phyloP scores from a whole-genome alignment of 495 filamentous ascomycete genomes.

The Daldinia childiae region DNA sequence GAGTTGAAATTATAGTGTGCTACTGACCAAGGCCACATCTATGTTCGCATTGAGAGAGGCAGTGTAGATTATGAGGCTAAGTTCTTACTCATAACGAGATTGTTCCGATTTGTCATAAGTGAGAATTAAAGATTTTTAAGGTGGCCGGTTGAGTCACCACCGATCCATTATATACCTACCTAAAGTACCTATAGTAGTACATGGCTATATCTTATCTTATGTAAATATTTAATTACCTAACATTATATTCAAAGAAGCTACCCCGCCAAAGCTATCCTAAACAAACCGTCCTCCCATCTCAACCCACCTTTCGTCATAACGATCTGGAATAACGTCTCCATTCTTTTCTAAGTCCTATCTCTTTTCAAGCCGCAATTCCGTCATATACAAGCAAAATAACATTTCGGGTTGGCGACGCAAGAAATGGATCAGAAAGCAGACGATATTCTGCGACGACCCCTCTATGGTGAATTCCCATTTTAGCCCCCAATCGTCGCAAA shows the following conservation, averaged over 20 bases:
- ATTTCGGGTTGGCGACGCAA: not conserved
- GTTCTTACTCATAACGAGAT: not conserved
- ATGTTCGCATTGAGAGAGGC: not conserved
- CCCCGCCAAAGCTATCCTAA: slow-evolving; percentile 30
- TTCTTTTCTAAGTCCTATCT: not conserved
- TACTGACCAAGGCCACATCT: not conserved
- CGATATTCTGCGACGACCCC: slow-evolving; percentile 53
- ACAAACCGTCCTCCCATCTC: too few relatives aligned
- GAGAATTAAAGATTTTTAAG: not conserved
- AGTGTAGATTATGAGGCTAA: not conserved
- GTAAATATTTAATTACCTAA: too few relatives aligned
- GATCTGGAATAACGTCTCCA: not conserved
- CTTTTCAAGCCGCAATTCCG: not conserved
- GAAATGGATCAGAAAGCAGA: slow-evolving; percentile 44
- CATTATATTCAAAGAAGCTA: slow-evolving; percentile 12
- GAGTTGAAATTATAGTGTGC: not conserved
- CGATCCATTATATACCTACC: not conserved
- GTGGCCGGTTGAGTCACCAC: slow-evolving; percentile 33
- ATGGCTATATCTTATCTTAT: not conserved
- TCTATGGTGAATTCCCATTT: slow-evolving; percentile 47
- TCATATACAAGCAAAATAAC: not conserved
- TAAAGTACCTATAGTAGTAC: not conserved
- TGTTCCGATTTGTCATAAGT: not conserved
- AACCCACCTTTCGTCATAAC: not conserved
- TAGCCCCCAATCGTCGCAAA: slow-evolving; percentile 2